Base-by-base conservation (phyloP, 805 yeast genomes). In the Crinitomyces ghanaensis region DNA sequence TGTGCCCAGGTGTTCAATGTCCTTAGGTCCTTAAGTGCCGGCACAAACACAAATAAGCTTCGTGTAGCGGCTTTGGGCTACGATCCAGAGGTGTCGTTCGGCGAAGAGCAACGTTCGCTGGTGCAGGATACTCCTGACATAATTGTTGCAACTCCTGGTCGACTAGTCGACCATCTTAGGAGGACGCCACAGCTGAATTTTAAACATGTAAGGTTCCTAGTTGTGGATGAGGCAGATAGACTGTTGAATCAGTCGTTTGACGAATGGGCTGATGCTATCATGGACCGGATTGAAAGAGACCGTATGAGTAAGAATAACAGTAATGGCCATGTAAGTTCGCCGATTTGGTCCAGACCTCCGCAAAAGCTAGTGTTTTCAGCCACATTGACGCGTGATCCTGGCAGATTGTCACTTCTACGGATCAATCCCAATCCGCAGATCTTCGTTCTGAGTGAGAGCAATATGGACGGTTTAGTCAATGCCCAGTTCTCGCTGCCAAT, bases 161-260 rank as follows among this genome's bases (percentile, higher is more conserved):
- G 97, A 37, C 59, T 88, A 27, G 71, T 84, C 8, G 98, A 88
- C 48, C 62, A 57, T 31, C 30, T 56, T 14, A 30, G 31, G 12
- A 40, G 50, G 47, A 24, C 26, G 17, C 46, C 51, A 1, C 26
- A 22, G 13, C 49, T 28, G 51, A 60, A 25, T 37, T 54, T 85
- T 38, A 54, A 58, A 16, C 62, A 66, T 33, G 62, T 86, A 37
- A 63, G 71, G 41, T 78, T 74, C 40, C 54, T 88, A 21, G 77
- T 82, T 2, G 66, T 86, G 56, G 98, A 88, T 58, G 98, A 88
- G 57, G 95, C 95, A 2, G 98, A 88, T 59, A 66, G 85, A 44
- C 81, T 88, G 84, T 79, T 91, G 43, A 84, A 83, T 49, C 96
- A 91, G 54, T 72, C 81, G 9, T 91, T 84, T 56, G 96, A 91